phyloP scores from a whole-genome alignment of 768 basidiomycete genomes.

The Termitomyces sp. region DNA sequence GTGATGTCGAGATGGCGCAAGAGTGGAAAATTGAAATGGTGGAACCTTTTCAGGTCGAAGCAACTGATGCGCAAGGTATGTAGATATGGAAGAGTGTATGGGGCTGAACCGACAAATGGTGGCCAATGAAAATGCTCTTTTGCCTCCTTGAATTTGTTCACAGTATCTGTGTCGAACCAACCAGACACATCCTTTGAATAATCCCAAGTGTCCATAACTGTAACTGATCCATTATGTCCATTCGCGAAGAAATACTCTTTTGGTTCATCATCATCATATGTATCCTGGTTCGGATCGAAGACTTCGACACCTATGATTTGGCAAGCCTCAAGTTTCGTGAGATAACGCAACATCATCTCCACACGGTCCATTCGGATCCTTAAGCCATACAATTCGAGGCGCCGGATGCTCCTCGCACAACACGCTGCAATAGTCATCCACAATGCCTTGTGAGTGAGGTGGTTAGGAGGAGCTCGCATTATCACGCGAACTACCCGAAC shows the following conservation, averaged over 20 bases:
- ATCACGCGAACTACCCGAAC: background rate
- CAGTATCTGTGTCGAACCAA: background rate
- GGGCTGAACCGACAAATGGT: background rate
- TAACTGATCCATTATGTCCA: background rate
- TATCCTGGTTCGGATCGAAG: background rate
- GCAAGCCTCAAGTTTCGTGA: constrained; percentile 2
- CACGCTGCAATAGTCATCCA: background rate
- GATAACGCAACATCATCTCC: background rate
- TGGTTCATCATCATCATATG: background rate
- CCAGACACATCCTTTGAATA: background rate
- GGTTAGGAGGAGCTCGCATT: background rate
- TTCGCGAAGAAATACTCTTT: background rate
- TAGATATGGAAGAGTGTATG: background rate
- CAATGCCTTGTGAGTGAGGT: no score
- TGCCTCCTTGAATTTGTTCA: background rate
- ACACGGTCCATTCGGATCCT: background rate
- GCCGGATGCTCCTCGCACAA: background rate
- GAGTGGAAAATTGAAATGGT: background rate
- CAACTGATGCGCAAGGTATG: background rate
- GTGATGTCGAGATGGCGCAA: background rate
- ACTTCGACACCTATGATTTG: background rate
- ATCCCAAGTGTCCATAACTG: background rate
- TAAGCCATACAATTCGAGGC: background rate
- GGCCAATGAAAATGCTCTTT: background rate
- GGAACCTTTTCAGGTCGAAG: background rate